Percentiles rank a stretch among this genome's conserved stretches.
phyloP scores from a whole-genome alignment of 2,329 filamentous ascomycete genomes.

The Aspergillus brasiliensis region DNA sequence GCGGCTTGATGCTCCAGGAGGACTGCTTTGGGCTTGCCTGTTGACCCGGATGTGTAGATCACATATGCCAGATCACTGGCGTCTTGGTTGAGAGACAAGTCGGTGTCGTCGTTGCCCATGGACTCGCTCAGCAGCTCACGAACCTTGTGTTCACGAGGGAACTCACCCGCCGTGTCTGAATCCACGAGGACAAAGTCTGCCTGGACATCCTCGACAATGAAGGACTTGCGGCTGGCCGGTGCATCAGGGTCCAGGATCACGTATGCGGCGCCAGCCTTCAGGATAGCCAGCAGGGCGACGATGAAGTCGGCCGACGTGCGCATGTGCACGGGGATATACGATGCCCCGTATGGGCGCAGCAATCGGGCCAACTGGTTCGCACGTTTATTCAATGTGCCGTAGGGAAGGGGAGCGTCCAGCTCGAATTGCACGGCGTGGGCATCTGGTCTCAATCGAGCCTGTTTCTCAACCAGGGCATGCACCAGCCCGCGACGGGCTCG shows the following conservation, averaged over 20 bases:
- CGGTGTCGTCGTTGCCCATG: background rate
- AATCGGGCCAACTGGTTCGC: background rate
- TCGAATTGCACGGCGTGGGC: background rate
- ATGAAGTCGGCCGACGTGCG: slow-evolving; percentile 10
- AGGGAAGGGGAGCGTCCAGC: background rate
- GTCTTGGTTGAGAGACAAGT: slow-evolving; percentile 3
- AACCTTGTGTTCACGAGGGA: slow-evolving; percentile 3
- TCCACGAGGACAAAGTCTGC: slow-evolving; percentile 8
- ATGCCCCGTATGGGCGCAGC: background rate
- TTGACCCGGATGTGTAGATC: slow-evolving; percentile 21
- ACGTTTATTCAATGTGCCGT: background rate
- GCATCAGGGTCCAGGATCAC: slow-evolving; percentile 16
- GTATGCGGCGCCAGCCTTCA: slow-evolving; percentile 19
- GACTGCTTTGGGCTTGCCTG: slow-evolving; percentile 17
- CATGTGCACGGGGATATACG: background rate
- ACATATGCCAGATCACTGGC: slow-evolving; percentile 11
- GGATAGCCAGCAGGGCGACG: slow-evolving; percentile 16
- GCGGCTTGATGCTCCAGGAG: slow-evolving; percentile 3
- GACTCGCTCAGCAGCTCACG: slow-evolving; percentile 1
- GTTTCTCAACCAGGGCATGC: background rate
- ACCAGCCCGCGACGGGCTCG: background rate
- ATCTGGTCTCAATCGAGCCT: background rate
- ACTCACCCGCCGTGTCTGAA: background rate
- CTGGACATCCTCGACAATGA: slow-evolving; percentile 13
- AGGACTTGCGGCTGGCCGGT: slow-evolving; percentile 10